Base-by-base conservation (phyloP, 495 filamentous ascomycete species). In the Penicillium turbatum region DNA sequence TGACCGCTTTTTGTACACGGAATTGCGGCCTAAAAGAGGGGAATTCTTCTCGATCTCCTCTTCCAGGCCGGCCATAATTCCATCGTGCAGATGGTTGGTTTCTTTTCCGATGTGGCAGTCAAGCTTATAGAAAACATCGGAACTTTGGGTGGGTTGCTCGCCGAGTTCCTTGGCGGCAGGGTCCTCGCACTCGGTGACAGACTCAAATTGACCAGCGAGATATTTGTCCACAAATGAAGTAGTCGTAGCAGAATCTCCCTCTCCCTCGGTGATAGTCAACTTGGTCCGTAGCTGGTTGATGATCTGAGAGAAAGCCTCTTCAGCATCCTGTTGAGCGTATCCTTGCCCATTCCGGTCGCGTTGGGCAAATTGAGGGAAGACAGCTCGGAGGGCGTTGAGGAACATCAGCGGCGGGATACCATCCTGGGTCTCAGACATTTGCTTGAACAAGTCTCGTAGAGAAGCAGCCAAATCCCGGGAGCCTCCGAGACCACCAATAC, bases 271-370 rank as follows among this genome's bases (percentile, higher is more conserved):
- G 49, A 87, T 72, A 65, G 85, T 87, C 49, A 97, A 71, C 66
- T 88, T 95, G 56, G 86, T 80, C 30, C 87, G 84, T 40, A 98
- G 74, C 65, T 92, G 87, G n/a, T 83, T 82, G 6, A 98, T 68
- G 46, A 98, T 96, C 65, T 97, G 92, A 17, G 95, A 95, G 89
- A 92, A 98, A 15, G 91, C 95, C 67, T 98, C 93, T 65, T 98
- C 93, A 1, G 93, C 93, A 75, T 98, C 93, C 71, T 98, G 93
- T 64, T 98, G 93, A 7, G 92, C 89, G 65, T 84, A 97, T 3
- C 89, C 91, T 40, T 84, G 79, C 0, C 90, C 90, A 30, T 84
- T 86, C 57, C 86, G 88, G 21, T 88, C 82, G 56, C 81, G 80
- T 72, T 98, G 89, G 17, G 89, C 90, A 59, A 98, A 98, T 66